Percentiles rank a stretch among this genome's conserved stretches.
Evolutionary conservation across 2,329 filamentous ascomycete genomes (phyloP).

Genomic region (Helotiales sp.): DNA sequence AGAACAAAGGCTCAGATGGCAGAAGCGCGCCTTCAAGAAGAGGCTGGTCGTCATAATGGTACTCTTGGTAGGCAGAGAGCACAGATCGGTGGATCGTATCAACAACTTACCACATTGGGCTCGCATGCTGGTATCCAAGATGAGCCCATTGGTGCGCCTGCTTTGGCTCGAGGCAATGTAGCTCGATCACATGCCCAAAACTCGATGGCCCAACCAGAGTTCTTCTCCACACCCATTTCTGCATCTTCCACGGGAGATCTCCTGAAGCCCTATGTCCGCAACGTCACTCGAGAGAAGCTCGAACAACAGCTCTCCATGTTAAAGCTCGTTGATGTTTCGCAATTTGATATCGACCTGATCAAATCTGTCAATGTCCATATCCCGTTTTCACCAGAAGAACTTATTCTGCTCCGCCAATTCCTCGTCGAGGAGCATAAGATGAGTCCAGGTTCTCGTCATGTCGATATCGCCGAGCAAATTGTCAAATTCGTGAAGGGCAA

Average conservation of each 20-base stretch:
- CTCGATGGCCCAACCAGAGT: background rate
- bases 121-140: background rate
- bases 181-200: background rate
- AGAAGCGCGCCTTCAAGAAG: background rate
- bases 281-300: background rate
- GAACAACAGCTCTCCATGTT: background rate
- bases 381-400: background rate
- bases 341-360: background rate
- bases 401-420: background rate
- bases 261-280: background rate
- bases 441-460: background rate
- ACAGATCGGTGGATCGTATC: background rate
- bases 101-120: background rate
- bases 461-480: background rate
- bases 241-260: background rate
- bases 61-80: background rate
- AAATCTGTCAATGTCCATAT: background rate
- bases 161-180: background rate
- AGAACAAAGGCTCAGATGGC: conserved; percentile 7
- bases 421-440: background rate
- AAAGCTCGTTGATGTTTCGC: background rate
- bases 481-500: conserved; percentile 3
- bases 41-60: background rate
- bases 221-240: too few relatives aligned
- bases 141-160: background rate